Evolutionary conservation across 106 monocot species (phyloP).

Genomic region (Triglochin maritima): DNA sequence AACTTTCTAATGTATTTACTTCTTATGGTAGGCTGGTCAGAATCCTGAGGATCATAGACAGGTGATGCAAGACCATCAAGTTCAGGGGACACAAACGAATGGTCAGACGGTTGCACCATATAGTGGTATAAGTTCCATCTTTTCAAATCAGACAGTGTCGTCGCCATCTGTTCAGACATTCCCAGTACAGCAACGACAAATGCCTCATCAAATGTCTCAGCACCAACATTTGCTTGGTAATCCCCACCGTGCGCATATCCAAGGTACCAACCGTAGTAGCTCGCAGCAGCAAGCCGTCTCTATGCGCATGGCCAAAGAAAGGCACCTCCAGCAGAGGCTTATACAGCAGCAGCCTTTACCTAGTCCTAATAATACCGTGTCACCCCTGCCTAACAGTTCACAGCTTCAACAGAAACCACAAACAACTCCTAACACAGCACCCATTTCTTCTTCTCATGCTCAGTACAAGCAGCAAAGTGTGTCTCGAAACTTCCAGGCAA

Average conservation of each 20-base stretch:
- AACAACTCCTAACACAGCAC: slow-evolving; percentile 25
- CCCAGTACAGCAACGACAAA: slow-evolving; percentile 41
- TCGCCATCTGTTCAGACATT: slow-evolving; percentile 36
- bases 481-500: slow-evolving; percentile 24
- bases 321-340: slow-evolving; percentile 45
- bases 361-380: slow-evolving; percentile 17
- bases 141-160: slow-evolving; percentile 29
- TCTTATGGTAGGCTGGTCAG: slow-evolving; percentile 47
- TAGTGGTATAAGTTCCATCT: slow-evolving; percentile 31
- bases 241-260: slow-evolving; percentile 37
- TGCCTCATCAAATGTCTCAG: slow-evolving; percentile 42
- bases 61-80: slow-evolving; percentile 67
- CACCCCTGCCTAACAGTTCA: slow-evolving; percentile 33
- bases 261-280: slow-evolving; percentile 35
- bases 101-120: slow-evolving; percentile 30
- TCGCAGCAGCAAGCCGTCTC: slow-evolving; percentile 64
- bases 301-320: slow-evolving; percentile 54
- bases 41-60: slow-evolving; percentile 65
- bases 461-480: slow-evolving; percentile 47
- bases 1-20: not conserved
- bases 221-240: slow-evolving; percentile 50
- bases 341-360: slow-evolving; percentile 44
- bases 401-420: slow-evolving; percentile 39
- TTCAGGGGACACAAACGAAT: slow-evolving; percentile 62
- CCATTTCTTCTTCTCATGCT: slow-evolving; percentile 27